Evolutionary conservation across 2,329 filamentous ascomycete genomes (phyloP).

Genomic region (Phoma sp.): DNA sequence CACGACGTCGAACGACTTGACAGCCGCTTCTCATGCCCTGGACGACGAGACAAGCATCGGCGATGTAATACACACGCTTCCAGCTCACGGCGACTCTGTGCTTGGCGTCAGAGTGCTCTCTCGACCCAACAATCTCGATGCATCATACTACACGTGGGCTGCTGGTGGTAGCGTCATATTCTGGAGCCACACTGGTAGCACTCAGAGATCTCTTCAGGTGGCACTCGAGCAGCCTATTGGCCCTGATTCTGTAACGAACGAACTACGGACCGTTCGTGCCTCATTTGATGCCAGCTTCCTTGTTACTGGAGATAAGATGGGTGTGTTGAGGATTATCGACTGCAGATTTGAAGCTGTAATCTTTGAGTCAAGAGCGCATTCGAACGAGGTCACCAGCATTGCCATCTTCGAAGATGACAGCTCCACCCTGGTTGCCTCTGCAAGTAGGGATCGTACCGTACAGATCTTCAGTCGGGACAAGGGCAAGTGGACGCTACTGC

Average conservation of each 20-base stretch:
- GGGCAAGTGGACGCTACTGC: conserved; percentile 76
- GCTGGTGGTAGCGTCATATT: conserved; percentile 79
- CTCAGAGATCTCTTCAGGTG: conserved; percentile 70
- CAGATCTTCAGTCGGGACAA: conserved; percentile 78
- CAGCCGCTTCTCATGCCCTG: neutral
- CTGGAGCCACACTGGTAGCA: conserved; percentile 78
- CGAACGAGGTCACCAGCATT: conserved; percentile 83
- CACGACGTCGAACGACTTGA: neutral
- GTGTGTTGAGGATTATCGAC: conserved; percentile 77
- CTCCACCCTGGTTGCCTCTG: conserved; percentile 76
- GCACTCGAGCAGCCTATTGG: conserved; percentile 69
- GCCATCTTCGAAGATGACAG: conserved; percentile 72
- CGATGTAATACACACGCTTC: conserved; percentile 53
- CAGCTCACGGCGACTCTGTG: conserved; percentile 66
- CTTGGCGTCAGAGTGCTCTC: conserved; percentile 75
- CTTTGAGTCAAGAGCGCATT: conserved; percentile 83
- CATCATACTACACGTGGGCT: conserved; percentile 90
- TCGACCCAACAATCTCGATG: conserved; percentile 65
- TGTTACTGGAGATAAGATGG: conserved; percentile 84
- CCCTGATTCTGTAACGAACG: conserved; percentile 61
- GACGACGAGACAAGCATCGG: conserved; percentile 39
- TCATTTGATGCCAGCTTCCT: conserved; percentile 71
- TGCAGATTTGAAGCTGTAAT: conserved; percentile 66
- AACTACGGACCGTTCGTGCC: conserved; percentile 65
- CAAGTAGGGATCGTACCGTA: conserved; percentile 81